phyloP scores from a whole-genome alignment of 2,329 filamentous ascomycete species.

The Cytospora piceae region DNA sequence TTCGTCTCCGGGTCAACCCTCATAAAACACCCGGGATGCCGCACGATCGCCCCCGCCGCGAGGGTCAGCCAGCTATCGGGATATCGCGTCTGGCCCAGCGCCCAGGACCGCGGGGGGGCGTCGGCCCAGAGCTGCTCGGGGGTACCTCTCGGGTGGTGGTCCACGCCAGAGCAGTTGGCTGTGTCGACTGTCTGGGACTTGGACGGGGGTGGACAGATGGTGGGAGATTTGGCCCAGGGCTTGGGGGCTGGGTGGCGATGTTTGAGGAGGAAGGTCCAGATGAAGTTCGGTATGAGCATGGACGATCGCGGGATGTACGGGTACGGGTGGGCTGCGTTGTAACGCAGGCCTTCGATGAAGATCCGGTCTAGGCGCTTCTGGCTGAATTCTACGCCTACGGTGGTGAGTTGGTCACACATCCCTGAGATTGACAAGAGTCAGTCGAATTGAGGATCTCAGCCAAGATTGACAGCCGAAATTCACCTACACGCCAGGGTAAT shows the following conservation, averaged over 20 bases:
- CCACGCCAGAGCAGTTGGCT: constrained; percentile 36
- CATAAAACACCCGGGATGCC: constrained; percentile 42
- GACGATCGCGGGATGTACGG: constrained; percentile 34
- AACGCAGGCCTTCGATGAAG: constrained; percentile 38
- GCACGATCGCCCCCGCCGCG: constrained; percentile 36
- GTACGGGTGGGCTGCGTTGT: constrained; percentile 40
- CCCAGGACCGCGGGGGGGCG: constrained; percentile 37
- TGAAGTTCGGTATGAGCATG: constrained; percentile 27
- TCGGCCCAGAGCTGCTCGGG: constrained; percentile 30
- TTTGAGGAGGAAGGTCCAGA: constrained; percentile 30
- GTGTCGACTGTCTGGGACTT: constrained; percentile 33
- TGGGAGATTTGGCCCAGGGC: constrained; percentile 33
- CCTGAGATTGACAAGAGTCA: constrained; percentile 27
- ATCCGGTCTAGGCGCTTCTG: constrained; percentile 33
- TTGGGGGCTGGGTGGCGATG: constrained; percentile 23
- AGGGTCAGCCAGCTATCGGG: constrained; percentile 36
- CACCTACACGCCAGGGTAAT: constrained; percentile 40
- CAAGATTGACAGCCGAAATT: neutral
- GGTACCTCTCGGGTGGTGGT: constrained; percentile 33
- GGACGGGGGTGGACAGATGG: constrained; percentile 35
- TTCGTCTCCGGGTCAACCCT: constrained; percentile 45
- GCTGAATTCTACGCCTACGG: constrained; percentile 41
- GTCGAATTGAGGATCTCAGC: neutral
- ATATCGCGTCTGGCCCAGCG: constrained; percentile 36
- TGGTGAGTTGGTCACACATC: constrained; percentile 43